These are phyloP conservation scores for Corynascus novoguineensis DNA, from an alignment of 495 filamentous ascomycete genomes.

Conservation along the genomic window DNA sequence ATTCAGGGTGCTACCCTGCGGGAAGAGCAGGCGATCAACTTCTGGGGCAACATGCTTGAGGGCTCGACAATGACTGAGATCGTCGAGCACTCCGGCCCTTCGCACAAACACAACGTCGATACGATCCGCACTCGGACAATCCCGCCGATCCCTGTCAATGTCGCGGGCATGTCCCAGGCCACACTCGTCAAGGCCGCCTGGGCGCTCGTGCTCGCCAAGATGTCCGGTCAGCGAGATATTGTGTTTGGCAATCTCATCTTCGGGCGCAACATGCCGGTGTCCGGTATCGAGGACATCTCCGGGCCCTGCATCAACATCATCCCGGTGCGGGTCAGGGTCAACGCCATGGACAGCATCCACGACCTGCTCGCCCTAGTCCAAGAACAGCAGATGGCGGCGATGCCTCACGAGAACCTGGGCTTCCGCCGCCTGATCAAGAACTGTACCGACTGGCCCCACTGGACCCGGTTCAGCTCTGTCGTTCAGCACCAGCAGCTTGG, in stretches of 20 bases:
- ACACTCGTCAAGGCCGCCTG: slow-evolving; percentile 55
- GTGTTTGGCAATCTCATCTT: slow-evolving; percentile 37
- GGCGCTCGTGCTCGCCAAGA: slow-evolving; percentile 49
- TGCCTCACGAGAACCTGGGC: slow-evolving; percentile 31
- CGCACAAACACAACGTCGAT: slow-evolving; percentile 20
- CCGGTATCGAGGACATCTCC: slow-evolving; percentile 40
- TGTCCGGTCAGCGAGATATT: slow-evolving; percentile 47
- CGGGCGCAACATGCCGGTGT: slow-evolving; percentile 39
- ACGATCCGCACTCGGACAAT: slow-evolving; percentile 28
- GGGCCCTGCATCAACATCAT: slow-evolving; percentile 55
- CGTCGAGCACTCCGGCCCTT: slow-evolving; percentile 29
- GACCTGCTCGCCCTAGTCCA: slow-evolving; percentile 28
- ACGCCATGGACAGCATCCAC: slow-evolving; percentile 38
- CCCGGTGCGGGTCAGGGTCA: slow-evolving; percentile 37
- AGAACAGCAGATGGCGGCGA: slow-evolving; percentile 28
- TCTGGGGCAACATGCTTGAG: slow-evolving; percentile 30
- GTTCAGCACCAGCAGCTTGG: slow-evolving; percentile 30
- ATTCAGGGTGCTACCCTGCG: slow-evolving; percentile 2
- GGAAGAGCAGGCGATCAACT: slow-evolving; percentile 21
- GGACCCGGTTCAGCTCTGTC: slow-evolving; percentile 31
- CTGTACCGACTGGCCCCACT: slow-evolving; percentile 33
- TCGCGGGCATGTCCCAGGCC: slow-evolving; percentile 41
- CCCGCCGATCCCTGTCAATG: slow-evolving; percentile 22
- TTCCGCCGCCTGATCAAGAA: slow-evolving; percentile 30
- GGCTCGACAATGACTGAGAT: slow-evolving; percentile 31